Evolutionary conservation across 2,329 filamentous ascomycete species (phyloP).

Genomic region (Fusarium staphyleae): DNA sequence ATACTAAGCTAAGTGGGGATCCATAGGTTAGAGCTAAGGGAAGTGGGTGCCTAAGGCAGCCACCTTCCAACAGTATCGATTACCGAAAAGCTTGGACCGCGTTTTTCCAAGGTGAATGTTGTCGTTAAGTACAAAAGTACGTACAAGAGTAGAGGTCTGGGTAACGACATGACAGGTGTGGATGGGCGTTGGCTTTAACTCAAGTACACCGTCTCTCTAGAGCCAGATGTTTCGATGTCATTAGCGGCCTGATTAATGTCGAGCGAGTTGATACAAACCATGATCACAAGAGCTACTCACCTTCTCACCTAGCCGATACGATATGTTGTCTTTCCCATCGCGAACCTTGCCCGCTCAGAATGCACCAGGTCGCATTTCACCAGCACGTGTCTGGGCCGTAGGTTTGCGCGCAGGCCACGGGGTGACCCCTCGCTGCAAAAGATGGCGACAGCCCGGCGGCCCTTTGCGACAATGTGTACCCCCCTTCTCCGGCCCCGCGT

Average conservation of each 20-base stretch:
- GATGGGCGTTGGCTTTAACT: neutral
- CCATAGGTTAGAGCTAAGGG: too few relatives aligned
- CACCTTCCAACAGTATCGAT: too few relatives aligned
- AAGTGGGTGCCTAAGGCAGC: too few relatives aligned
- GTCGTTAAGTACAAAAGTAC: conserved; percentile 2
- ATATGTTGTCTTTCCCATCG: neutral
- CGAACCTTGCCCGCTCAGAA: conserved; percentile 22
- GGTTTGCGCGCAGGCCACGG: conserved; percentile 35
- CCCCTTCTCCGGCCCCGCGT: neutral
- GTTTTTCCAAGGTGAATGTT: conserved; percentile 4
- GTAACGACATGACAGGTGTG: conserved; percentile 12
- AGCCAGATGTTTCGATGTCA: neutral
- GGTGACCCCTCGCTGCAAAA: conserved; percentile 13
- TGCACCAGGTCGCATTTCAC: conserved; percentile 37
- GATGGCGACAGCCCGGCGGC: conserved; percentile 11
- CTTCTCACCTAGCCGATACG: conserved; percentile 10
- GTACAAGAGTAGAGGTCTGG: conserved; percentile 1
- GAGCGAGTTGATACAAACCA: conserved; percentile 9
- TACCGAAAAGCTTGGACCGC: conserved; percentile 6
- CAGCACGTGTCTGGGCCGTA: conserved; percentile 40
- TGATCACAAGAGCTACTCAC: neutral
- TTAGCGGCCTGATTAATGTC: neutral
- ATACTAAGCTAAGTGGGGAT: too few relatives aligned
- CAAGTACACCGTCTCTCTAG: conserved; percentile 1
- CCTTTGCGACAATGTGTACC: conserved; percentile 7